A percentile compares a stretch with the other conserved stretches of the same genome.
These are phyloP conservation scores for Dicorynia guianensis DNA, from an alignment of 306 rosid species.

Conservation along the genomic window DNA sequence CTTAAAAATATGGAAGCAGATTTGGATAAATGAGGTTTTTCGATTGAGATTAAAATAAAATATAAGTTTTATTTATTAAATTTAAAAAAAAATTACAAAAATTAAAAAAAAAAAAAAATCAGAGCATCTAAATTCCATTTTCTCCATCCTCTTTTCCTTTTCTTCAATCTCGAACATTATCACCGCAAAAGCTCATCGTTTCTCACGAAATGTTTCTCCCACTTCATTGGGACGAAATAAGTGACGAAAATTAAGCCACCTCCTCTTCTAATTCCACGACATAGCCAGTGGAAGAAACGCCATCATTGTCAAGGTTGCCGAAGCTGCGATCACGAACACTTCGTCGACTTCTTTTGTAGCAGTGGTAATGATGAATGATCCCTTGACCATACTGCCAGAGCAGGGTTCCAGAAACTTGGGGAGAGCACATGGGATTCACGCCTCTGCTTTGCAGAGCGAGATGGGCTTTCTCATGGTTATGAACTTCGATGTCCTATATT, in stretches of 20 bases:
- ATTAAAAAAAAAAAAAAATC: too few species aligned
- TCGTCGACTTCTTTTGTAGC: constrained; percentile 49
- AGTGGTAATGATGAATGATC: constrained; percentile 67
- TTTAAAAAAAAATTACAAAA: too few species aligned
- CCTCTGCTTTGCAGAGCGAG: constrained; percentile 63
- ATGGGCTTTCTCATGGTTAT: constrained; percentile 55
- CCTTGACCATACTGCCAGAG: constrained; percentile 57
- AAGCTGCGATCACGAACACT: constrained; percentile 35
- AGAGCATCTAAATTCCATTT: too few species aligned
- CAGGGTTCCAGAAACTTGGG: constrained; percentile 52
- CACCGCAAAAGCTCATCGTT: constrained; percentile 29
- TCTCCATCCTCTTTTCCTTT: background rate
- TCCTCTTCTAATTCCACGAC: constrained; percentile 68
- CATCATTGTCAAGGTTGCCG: constrained; percentile 53
- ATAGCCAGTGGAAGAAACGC: constrained; percentile 51
- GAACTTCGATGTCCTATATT: too few species aligned
- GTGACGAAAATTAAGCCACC: constrained; percentile 53
- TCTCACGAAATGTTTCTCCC: constrained; percentile 37
- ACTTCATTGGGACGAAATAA: constrained; percentile 28
- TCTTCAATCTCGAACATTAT: background rate
- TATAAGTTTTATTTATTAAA: too few species aligned
- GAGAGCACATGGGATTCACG: constrained; percentile 72
- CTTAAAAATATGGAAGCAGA: too few species aligned
- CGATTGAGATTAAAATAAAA: too few species aligned
- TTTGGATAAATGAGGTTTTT: too few species aligned